These are phyloP conservation scores for Yarrowia galli DNA, from an alignment of 1,139 yeast genomes.

Conservation along the genomic window DNA sequence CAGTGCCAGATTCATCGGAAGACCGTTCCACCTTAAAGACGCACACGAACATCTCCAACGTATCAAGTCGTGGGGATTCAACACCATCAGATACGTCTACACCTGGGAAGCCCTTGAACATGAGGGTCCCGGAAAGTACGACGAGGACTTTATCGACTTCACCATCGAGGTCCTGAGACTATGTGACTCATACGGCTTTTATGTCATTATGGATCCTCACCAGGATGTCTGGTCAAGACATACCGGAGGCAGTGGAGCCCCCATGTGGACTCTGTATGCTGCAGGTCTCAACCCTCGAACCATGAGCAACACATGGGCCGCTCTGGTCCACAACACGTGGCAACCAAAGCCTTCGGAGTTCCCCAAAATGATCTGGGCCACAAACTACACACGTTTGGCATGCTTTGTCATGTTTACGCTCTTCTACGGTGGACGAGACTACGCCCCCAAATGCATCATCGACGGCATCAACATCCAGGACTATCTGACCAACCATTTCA, in stretches of 20 bases:
- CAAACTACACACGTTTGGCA: slow-evolving; percentile 81
- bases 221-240: slow-evolving; percentile 95
- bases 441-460: slow-evolving; percentile 70
- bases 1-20: slow-evolving; percentile 75
- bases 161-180: slow-evolving; percentile 67
- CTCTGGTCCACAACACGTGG: slow-evolving; percentile 68
- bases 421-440: slow-evolving; percentile 78
- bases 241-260: slow-evolving; percentile 96
- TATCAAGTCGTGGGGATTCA: slow-evolving; percentile 82
- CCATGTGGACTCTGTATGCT: slow-evolving; percentile 94
- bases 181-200: slow-evolving; percentile 69
- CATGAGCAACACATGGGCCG: slow-evolving; percentile 75
- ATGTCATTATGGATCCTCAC: slow-evolving; percentile 86
- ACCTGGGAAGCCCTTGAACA: slow-evolving; percentile 97
- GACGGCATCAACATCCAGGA: slow-evolving; percentile 77
- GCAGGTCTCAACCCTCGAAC: slow-evolving; percentile 83
- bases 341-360: slow-evolving; percentile 56
- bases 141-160: slow-evolving; percentile 75
- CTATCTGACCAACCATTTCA: slow-evolving; percentile 68
- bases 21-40: slow-evolving; percentile 79
- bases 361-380: slow-evolving; percentile 93
- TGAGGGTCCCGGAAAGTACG: slow-evolving; percentile 84
- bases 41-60: slow-evolving; percentile 72
- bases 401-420: slow-evolving; percentile 83
- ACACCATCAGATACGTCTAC: slow-evolving; percentile 74